A percentile compares a stretch with the other conserved stretches of the same genome.
Conservation (phyloP, 139 green algal genomes). For the Gonium pectorale region DNA sequence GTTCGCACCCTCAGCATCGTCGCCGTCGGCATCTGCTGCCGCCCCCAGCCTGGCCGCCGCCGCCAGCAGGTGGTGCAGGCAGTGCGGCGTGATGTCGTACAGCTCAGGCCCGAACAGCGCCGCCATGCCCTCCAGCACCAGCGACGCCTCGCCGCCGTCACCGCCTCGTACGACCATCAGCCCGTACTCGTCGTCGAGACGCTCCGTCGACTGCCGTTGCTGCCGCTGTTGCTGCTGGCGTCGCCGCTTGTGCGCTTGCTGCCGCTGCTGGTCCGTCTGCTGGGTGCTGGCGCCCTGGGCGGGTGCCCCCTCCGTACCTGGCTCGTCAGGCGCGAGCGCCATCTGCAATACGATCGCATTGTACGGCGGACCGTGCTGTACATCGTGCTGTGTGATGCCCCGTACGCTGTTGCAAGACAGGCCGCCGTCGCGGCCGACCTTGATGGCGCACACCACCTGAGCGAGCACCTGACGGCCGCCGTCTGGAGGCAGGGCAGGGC, state of each 20-base stretch:
- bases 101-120: slow-evolving; percentile 14
- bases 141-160: slow-evolving; percentile 9
- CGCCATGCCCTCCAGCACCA: slow-evolving; percentile 11
- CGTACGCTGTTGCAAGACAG: slow-evolving; percentile 44
- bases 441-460: slow-evolving; percentile 49
- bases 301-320: neutral
- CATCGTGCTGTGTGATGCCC: slow-evolving; percentile 40
- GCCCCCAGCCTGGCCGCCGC: neutral
- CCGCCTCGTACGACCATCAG: slow-evolving; percentile 18
- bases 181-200: neutral
- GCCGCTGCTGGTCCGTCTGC: neutral
- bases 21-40: neutral
- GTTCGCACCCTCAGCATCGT: no score
- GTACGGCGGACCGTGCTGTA: slow-evolving; percentile 43
- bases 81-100: neutral
- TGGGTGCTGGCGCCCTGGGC: neutral
- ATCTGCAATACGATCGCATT: slow-evolving; percentile 62
- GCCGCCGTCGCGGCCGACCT: slow-evolving; percentile 7
- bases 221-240: neutral
- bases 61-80: slow-evolving; percentile 6
- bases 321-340: neutral
- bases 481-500: no score
- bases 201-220: neutral
- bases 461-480: slow-evolving; percentile 43
- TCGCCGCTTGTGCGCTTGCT: neutral